Percentiles rank a stretch among this genome's conserved stretches.
phyloP scores from a whole-genome alignment of 768 basidiomycete species.

The Russula lepida region DNA sequence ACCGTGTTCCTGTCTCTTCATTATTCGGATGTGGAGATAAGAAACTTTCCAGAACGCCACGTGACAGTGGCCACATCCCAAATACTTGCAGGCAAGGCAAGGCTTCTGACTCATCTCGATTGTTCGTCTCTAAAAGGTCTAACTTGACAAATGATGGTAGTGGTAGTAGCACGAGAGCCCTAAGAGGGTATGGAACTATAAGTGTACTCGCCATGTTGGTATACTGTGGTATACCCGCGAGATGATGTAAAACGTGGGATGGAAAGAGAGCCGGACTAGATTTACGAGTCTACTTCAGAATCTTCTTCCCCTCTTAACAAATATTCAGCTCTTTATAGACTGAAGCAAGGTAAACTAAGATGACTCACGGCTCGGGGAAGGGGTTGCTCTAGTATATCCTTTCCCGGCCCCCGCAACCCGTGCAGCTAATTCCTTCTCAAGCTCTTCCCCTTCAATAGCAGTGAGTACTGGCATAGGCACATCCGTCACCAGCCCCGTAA shows the following conservation, averaged over 20 bases:
- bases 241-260: background rate
- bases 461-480: slow-evolving; percentile 2
- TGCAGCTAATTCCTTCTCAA: slow-evolving; percentile 14
- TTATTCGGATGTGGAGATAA: background rate
- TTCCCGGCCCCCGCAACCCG: slow-evolving; percentile 14
- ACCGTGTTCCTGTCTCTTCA: background rate
- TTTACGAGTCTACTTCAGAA: background rate
- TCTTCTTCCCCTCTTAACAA: background rate
- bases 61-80: background rate
- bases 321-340: background rate
- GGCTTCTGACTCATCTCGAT: background rate
- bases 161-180: background rate
- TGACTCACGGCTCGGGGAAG: slow-evolving; percentile 8
- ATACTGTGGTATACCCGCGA: background rate
- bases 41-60: background rate
- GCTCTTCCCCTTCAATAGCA: background rate
- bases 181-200: background rate
- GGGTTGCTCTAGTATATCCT: background rate
- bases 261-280: background rate
- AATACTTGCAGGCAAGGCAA: background rate
- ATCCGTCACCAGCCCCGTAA: background rate
- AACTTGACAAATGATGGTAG: slow-evolving; percentile 1
- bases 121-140: background rate
- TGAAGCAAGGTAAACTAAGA: background rate
- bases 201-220: background rate